Conservation (phyloP, 192 early-diverging fungal species). For the Mortierella claussenii region DNA sequence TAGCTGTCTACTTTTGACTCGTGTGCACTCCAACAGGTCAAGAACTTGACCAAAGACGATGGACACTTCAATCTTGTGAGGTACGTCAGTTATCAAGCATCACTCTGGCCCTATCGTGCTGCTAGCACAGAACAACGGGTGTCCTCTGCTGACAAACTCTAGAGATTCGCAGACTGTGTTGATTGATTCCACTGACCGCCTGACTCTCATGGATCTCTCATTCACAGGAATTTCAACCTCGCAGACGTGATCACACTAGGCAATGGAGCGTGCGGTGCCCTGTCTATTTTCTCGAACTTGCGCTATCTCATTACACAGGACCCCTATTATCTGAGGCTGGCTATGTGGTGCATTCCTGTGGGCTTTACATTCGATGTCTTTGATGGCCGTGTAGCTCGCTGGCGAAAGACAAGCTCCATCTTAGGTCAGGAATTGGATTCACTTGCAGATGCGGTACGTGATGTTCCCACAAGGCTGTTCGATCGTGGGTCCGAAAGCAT, state of each 20-base stretch:
- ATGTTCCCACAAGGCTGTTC: no score
- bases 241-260: slow-evolving; percentile 90
- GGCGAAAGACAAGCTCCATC: slow-evolving; percentile 75
- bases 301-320: slow-evolving; percentile 75
- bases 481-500: no score
- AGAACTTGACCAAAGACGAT: slow-evolving; percentile 48
- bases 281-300: slow-evolving; percentile 78
- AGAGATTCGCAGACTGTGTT: neutral
- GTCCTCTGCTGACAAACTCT: neutral
- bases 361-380: slow-evolving; percentile 80
- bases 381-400: slow-evolving; percentile 86
- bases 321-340: slow-evolving; percentile 65
- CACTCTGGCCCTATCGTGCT: no score
- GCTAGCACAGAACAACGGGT: no score
- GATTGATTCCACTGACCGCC: no score
- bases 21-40: slow-evolving; percentile 17
- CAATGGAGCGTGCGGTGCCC: slow-evolving; percentile 83
- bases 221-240: slow-evolving; percentile 73
- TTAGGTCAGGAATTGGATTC: slow-evolving; percentile 93
- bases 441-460: slow-evolving; percentile 82
- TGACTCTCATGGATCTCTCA: no score
- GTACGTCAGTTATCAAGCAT: slow-evolving; percentile 9
- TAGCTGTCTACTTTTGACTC: neutral
- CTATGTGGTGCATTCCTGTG: slow-evolving; percentile 74
- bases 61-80: slow-evolving; percentile 54